These are phyloP conservation scores for Candida tallmaniae DNA, from an alignment of 805 yeast species.

Conservation along the genomic window DNA sequence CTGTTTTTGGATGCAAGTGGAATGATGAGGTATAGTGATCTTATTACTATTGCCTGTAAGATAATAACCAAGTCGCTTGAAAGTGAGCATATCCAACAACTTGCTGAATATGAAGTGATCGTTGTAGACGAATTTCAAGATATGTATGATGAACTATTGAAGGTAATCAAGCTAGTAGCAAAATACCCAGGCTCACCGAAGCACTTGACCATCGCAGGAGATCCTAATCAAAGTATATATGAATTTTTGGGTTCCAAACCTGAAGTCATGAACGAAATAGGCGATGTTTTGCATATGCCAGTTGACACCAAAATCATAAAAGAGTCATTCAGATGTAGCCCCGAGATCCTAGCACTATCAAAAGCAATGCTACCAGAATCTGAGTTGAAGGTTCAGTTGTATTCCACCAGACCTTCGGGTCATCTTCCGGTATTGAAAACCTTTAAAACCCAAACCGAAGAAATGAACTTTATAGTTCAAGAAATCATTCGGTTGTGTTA, in stretches of 20 bases:
- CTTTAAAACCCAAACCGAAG: slow-evolving; percentile 25
- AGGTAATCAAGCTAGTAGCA: slow-evolving; percentile 37
- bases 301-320: slow-evolving; percentile 30
- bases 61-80: slow-evolving; percentile 21
- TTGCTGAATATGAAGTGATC: slow-evolving; percentile 30
- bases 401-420: slow-evolving; percentile 16
- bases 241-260: slow-evolving; percentile 56
- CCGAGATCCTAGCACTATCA: slow-evolving; percentile 49
- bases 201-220: slow-evolving; percentile 68
- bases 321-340: slow-evolving; percentile 60
- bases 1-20: slow-evolving; percentile 28
- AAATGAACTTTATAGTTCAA: slow-evolving; percentile 36
- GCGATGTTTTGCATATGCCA: slow-evolving; percentile 16
- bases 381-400: slow-evolving; percentile 2
- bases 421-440: slow-evolving; percentile 19
- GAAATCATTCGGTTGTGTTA: slow-evolving; percentile 42
- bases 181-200: slow-evolving; percentile 30
- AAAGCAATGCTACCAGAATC: slow-evolving; percentile 13
- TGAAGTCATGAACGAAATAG: slow-evolving; percentile 23
- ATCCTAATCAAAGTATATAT: slow-evolving; percentile 66
- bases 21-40: slow-evolving; percentile 31
- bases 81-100: slow-evolving; percentile 8
- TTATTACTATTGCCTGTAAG: slow-evolving; percentile 26
- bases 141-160: slow-evolving; percentile 47
- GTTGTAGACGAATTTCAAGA: slow-evolving; percentile 77